Conservation (phyloP, 768 basidiomycete genomes). For the Tephrocybe sp. region DNA sequence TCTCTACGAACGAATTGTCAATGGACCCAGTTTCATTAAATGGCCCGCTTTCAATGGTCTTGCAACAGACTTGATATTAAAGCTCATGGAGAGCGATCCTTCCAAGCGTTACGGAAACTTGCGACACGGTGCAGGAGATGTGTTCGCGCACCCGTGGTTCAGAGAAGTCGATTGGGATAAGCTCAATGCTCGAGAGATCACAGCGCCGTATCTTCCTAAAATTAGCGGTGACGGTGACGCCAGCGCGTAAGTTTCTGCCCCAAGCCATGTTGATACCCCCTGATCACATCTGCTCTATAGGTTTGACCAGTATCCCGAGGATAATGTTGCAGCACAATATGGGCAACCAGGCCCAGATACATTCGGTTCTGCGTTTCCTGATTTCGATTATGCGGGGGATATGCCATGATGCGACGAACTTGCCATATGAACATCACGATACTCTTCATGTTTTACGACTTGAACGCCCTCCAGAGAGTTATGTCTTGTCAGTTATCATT, state of each 20-base stretch:
- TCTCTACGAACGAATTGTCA: conserved; percentile 89
- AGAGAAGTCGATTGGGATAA: conserved; percentile 90
- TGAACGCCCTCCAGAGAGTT: background rate
- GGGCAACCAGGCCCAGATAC: conserved; percentile 58
- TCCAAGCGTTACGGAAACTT: conserved; percentile 90
- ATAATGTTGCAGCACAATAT: conserved; percentile 60
- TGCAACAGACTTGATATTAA: conserved; percentile 87
- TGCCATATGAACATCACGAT: background rate
- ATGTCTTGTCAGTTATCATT: too few relatives aligned
- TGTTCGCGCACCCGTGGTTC: conserved; percentile 94
- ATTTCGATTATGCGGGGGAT: conserved; percentile 68
- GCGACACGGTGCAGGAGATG: conserved; percentile 84
- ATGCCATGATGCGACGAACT: conserved; percentile 10
- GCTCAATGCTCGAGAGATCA: conserved; percentile 81
- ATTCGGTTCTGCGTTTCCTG: conserved; percentile 71
- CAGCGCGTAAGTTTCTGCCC: conserved; percentile 69
- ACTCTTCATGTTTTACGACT: conserved; percentile 1
- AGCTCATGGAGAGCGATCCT: conserved; percentile 88
- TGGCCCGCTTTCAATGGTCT: conserved; percentile 78
- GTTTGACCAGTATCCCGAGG: conserved; percentile 80
- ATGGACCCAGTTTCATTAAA: conserved; percentile 69
- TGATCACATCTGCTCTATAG: conserved; percentile 34
- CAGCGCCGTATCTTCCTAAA: conserved; percentile 92
- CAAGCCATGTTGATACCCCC: conserved; percentile 9
- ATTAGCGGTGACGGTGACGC: conserved; percentile 94